A percentile compares a stretch with the other conserved stretches of the same genome.
These are phyloP conservation scores for Mycena rosella DNA, from an alignment of 768 basidiomycete genomes.

Conservation along the genomic window DNA sequence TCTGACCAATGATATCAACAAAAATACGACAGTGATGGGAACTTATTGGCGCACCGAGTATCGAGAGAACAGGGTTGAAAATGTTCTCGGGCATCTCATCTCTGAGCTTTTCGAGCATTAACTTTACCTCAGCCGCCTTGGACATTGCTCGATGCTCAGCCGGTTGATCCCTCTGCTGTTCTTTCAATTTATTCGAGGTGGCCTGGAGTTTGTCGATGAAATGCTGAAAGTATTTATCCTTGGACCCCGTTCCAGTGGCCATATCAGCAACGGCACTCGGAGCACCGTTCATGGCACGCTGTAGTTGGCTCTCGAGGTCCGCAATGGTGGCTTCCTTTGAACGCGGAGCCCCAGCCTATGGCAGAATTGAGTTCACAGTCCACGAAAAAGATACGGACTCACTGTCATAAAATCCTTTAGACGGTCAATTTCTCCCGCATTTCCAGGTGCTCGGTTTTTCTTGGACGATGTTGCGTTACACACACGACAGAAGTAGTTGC, in stretches of 20 bases:
- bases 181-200: conserved; percentile 7
- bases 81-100: conserved; percentile 2
- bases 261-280: conserved; percentile 11
- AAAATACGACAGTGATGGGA: too few species aligned
- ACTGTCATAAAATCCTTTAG: conserved; percentile 15
- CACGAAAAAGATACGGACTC: neutral
- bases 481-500: conserved; percentile 41
- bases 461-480: conserved; percentile 32
- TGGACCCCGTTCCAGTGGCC: conserved; percentile 16
- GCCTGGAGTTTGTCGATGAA: conserved; percentile 11
- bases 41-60: neutral
- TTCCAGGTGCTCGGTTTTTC: neutral
- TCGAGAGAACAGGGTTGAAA: conserved; percentile 7
- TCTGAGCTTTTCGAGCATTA: too few species aligned
- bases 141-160: too few species aligned
- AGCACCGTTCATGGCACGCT: conserved; percentile 8
- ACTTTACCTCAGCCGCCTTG: conserved; percentile 1
- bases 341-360: conserved; percentile 1
- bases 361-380: neutral
- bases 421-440: conserved; percentile 14
- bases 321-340: neutral
- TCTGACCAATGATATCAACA: conserved; percentile 1
- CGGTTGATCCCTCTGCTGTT: neutral
- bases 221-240: conserved; percentile 16
- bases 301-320: conserved; percentile 1